Conservation (phyloP, 2,329 filamentous ascomycete genomes). For the Cadophora sp. region DNA sequence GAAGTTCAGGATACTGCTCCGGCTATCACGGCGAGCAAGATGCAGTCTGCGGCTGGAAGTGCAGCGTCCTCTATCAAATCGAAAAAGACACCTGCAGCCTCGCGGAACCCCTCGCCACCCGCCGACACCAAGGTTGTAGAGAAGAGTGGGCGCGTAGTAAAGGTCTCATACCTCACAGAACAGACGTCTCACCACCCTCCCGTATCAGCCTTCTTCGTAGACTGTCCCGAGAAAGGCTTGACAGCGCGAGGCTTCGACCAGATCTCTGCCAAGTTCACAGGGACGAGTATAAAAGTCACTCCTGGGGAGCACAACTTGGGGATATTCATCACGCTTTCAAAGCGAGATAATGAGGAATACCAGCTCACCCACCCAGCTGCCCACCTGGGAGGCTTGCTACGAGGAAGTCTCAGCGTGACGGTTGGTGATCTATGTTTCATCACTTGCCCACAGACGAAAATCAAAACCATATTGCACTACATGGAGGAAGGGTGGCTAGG, state of each 20-base stretch:
- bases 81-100: constrained; percentile 30
- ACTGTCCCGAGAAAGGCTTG: constrained; percentile 90
- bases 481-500: constrained; percentile 95
- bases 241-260: constrained; percentile 92
- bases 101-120: constrained; percentile 35
- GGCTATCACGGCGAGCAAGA: constrained; percentile 54
- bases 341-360: constrained; percentile 86
- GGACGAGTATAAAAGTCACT: constrained; percentile 89
- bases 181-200: constrained; percentile 98
- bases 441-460: constrained; percentile 85
- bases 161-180: constrained; percentile 93
- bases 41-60: constrained; percentile 32
- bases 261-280: constrained; percentile 96
- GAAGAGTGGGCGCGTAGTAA: constrained; percentile 67
- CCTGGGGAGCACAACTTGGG: constrained; percentile 94
- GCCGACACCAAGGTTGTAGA: constrained; percentile 24
- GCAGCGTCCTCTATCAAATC: constrained; percentile 43
- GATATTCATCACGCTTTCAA: constrained; percentile 89
- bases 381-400: constrained; percentile 84
- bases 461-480: constrained; percentile 93
- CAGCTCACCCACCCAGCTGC: constrained; percentile 95
- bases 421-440: constrained; percentile 91
- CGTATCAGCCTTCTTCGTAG: constrained; percentile 93
- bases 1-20: constrained; percentile 83
- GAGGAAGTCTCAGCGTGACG: constrained; percentile 86